Percentiles rank a stretch among this genome's conserved stretches.
Evolutionary conservation across 2,329 filamentous ascomycete genomes (phyloP).

Genomic region (Mycosphaerella arachidis): DNA sequence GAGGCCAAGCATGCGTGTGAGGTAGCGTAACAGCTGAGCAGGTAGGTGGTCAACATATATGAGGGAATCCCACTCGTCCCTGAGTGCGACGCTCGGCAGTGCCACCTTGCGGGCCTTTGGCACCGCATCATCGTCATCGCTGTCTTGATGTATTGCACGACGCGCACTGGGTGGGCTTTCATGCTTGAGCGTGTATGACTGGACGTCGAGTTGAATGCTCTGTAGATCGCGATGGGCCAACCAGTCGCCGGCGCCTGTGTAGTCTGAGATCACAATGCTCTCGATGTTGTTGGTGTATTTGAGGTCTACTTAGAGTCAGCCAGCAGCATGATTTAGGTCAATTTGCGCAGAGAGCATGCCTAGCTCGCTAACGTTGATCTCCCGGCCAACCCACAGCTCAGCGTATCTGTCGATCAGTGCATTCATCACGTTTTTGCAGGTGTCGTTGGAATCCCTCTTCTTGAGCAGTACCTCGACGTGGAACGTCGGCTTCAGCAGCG

Average conservation of each 20-base stretch:
- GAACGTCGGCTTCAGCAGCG: constrained; percentile 32
- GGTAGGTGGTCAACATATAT: constrained; percentile 43
- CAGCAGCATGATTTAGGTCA: too few species aligned
- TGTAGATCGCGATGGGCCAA: constrained; percentile 27
- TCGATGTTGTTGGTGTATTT: constrained; percentile 31
- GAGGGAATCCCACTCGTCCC: constrained; percentile 45
- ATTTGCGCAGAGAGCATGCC: not conserved
- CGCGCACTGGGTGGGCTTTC: constrained; percentile 26
- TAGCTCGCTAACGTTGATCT: not conserved
- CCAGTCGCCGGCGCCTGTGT: constrained; percentile 27
- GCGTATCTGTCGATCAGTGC: constrained; percentile 26
- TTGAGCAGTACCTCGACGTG: constrained; percentile 39
- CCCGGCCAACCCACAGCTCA: constrained; percentile 13
- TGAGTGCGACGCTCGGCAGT: constrained; percentile 38
- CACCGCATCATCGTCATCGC: constrained; percentile 24
- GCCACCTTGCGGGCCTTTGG: constrained; percentile 33
- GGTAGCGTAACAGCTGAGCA: constrained; percentile 37
- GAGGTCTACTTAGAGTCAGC: too few species aligned
- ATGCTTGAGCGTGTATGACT: constrained; percentile 38
- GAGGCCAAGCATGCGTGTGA: constrained; percentile 37
- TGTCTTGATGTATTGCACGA: constrained; percentile 18
- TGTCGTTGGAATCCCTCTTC: constrained; percentile 8
- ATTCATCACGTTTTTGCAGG: constrained; percentile 30
- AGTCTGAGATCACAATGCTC: constrained; percentile 38
- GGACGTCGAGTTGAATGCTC: constrained; percentile 39